phyloP scores from a whole-genome alignment of 1,284 basidiomycete genomes.

The Microbotryum lychnidis-dioicae region DNA sequence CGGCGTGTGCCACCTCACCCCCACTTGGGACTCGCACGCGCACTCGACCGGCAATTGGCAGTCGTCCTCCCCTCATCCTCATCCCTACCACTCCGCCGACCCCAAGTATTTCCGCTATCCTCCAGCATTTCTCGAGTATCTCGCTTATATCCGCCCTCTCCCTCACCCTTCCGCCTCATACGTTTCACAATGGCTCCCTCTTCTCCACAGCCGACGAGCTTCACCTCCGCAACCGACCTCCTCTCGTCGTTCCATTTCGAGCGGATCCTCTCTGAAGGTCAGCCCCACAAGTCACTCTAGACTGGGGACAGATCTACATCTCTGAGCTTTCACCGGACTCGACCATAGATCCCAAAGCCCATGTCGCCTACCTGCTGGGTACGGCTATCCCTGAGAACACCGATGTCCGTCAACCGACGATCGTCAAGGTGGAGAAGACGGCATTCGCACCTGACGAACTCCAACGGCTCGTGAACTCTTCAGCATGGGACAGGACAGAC shows the following conservation, averaged over 20 bases:
- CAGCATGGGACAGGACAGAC: constrained; percentile 17
- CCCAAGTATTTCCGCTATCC: too few species aligned
- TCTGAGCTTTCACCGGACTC: too few species aligned
- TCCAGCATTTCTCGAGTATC: too few species aligned
- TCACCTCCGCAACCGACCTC: constrained; percentile 6
- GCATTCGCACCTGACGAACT: constrained; percentile 43
- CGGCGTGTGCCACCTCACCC: too few species aligned
- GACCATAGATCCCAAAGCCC: constrained; percentile 48
- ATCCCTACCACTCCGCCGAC: too few species aligned
- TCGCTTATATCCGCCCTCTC: too few species aligned
- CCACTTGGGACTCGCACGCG: too few species aligned
- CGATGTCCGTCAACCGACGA: constrained; percentile 43
- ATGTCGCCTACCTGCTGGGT: constrained; percentile 48
- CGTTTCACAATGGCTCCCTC: constrained; percentile 1
- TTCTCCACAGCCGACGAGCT: constrained; percentile 1
- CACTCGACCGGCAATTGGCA: too few species aligned
- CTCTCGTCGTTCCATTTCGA: constrained; percentile 48
- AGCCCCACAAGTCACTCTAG: background rate
- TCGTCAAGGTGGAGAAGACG: constrained; percentile 56
- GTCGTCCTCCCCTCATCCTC: too few species aligned
- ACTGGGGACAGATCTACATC: background rate
- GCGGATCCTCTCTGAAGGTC: constrained; percentile 54
- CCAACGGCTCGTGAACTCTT: constrained; percentile 25
- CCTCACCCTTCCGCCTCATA: background rate
- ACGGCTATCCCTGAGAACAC: constrained; percentile 40